Conservation (phyloP, 345 rosid genomes). For the Citrus mangshanensis region DNA sequence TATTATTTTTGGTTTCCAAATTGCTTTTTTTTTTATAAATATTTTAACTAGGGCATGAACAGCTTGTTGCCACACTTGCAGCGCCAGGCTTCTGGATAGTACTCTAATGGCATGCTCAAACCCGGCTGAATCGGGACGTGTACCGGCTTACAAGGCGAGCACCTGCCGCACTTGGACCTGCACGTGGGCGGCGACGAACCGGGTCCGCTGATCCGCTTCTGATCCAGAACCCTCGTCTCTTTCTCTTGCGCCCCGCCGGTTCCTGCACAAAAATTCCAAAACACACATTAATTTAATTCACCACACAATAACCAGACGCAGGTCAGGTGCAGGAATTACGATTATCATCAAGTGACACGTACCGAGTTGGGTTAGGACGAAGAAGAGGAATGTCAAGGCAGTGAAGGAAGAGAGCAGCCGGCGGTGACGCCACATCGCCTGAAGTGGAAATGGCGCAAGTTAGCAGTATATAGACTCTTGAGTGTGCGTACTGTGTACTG, state of each 20-base stretch:
- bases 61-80: conserved; percentile 87
- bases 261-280: conserved; percentile 21
- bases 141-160: conserved; percentile 81
- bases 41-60: conserved; percentile 57
- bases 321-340: not conserved
- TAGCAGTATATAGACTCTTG: not conserved
- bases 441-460: conserved; percentile 25
- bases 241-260: conserved; percentile 26
- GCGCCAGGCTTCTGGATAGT: conserved; percentile 99
- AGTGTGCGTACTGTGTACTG: not conserved
- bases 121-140: conserved; percentile 90
- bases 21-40: not conserved
- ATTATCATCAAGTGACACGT: not conserved
- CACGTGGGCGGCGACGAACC: conserved; percentile 88
- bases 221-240: conserved; percentile 27
- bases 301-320: too few relatives aligned
- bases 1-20: not conserved
- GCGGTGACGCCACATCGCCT: conserved; percentile 46
- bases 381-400: conserved; percentile 54
- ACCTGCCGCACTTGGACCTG: conserved; percentile 79
- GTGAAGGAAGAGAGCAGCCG: conserved; percentile 29
- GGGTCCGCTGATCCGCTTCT: conserved; percentile 56
- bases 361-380: conserved; percentile 42
- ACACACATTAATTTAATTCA: not conserved
- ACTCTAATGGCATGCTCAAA: conserved; percentile 62